These are phyloP conservation scores for Wickerhamiella siamensis DNA, from an alignment of 805 yeast species.

Conservation along the genomic window DNA sequence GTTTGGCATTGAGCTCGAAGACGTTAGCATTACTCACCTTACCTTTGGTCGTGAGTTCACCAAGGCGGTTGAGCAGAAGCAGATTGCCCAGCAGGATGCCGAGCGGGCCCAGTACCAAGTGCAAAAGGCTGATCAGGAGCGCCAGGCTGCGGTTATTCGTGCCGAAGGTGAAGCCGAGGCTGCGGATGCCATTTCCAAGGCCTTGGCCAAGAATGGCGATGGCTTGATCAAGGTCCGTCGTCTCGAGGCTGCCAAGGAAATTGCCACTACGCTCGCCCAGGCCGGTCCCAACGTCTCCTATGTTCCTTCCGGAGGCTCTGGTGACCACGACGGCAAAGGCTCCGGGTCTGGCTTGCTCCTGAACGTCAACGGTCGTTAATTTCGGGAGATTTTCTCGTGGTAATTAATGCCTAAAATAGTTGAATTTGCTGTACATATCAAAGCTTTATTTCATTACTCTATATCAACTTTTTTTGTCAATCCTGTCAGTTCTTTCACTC, in stretches of 20 bases:
- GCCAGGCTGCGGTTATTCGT: slow-evolving; percentile 85
- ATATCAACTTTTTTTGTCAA: no score
- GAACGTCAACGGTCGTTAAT: slow-evolving; percentile 20
- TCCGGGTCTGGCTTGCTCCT: slow-evolving; percentile 22
- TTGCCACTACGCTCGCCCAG: slow-evolving; percentile 72
- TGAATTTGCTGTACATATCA: neutral
- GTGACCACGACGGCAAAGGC: slow-evolving; percentile 21
- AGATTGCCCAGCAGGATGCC: slow-evolving; percentile 98
- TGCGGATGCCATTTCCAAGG: slow-evolving; percentile 87
- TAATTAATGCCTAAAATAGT: neutral
- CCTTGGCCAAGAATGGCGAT: slow-evolving; percentile 87
- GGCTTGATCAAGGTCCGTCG: slow-evolving; percentile 87
- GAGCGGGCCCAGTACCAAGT: slow-evolving; percentile 89
- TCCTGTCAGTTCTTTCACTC: no score
- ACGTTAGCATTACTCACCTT: slow-evolving; percentile 95
- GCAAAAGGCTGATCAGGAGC: slow-evolving; percentile 93
- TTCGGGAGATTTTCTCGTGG: no score
- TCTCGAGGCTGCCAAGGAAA: slow-evolving; percentile 91
- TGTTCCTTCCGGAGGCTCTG: slow-evolving; percentile 43
- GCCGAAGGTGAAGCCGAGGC: slow-evolving; percentile 99
- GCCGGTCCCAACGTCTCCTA: slow-evolving; percentile 72
- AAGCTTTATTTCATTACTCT: no score
- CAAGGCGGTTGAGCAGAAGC: slow-evolving; percentile 96
- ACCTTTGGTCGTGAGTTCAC: slow-evolving; percentile 95
- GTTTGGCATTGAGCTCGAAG: slow-evolving; percentile 84